Evolutionary conservation across 1,139 yeast genomes (phyloP).

Genomic region (Pichia norvegensis): DNA sequence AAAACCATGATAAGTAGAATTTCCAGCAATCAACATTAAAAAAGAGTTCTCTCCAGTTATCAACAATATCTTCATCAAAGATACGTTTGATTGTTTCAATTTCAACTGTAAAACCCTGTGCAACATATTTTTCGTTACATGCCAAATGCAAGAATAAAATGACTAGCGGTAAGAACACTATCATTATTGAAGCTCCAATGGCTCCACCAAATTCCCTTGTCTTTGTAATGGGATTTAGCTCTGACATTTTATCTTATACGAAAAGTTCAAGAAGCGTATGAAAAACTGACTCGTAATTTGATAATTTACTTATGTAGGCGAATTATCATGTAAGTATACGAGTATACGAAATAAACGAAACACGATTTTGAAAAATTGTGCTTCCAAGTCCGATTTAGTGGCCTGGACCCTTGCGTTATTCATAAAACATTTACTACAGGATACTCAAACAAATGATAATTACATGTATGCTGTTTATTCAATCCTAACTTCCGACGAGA

Average conservation of each 20-base stretch:
- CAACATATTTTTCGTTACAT: slow-evolving; percentile 48
- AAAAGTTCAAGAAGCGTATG: too few species aligned
- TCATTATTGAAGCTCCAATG: slow-evolving; percentile 61
- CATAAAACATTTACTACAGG: too few species aligned
- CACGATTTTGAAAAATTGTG: too few species aligned
- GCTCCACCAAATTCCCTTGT: slow-evolving; percentile 73
- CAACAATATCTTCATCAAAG: slow-evolving; percentile 12
- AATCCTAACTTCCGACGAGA: too few species aligned
- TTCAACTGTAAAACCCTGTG: slow-evolving; percentile 42
- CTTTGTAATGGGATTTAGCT: slow-evolving; percentile 66
- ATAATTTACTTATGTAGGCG: too few species aligned
- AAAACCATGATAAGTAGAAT: slow-evolving; percentile 72
- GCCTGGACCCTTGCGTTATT: too few species aligned
- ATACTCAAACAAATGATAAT: too few species aligned
- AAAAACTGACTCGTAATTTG: too few species aligned
- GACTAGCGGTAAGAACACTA: slow-evolving; percentile 60
- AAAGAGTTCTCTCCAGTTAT: slow-evolving; percentile 14
- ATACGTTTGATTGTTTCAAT: slow-evolving; percentile 27
- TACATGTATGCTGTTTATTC: too few species aligned
- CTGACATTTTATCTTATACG: slow-evolving; percentile 5
- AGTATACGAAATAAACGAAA: too few species aligned
- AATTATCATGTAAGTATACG: too few species aligned
- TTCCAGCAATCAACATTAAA: slow-evolving; percentile 39
- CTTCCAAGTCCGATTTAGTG: too few species aligned
- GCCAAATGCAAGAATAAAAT: slow-evolving; percentile 52